Evolutionary conservation across 768 basidiomycete genomes (phyloP).

Genomic region (Pleurotus djamor): DNA sequence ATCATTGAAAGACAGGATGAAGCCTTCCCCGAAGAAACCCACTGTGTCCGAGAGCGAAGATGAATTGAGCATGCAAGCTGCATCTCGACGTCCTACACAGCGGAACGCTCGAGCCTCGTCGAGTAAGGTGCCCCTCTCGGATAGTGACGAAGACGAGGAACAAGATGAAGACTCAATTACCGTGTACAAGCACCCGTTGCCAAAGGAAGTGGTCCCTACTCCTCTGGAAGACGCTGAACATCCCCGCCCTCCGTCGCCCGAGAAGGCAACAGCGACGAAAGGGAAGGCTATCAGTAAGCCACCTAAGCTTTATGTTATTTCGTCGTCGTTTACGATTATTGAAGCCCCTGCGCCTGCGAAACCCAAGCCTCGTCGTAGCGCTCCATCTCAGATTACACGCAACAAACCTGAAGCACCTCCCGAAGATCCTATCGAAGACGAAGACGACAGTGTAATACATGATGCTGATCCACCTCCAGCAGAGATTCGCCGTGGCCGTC

Average conservation of each 20-base stretch:
- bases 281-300: neutral
- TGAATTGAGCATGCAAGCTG: neutral
- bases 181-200: neutral
- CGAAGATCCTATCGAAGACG: too few species aligned
- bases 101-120: neutral
- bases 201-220: neutral
- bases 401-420: too few species aligned
- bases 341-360: neutral
- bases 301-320: neutral
- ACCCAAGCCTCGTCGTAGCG: neutral
- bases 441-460: too few species aligned
- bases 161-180: conserved; percentile 11
- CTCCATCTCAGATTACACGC: too few species aligned
- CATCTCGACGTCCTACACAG: neutral
- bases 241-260: neutral
- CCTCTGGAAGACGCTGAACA: neutral
- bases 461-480: too few species aligned
- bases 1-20: neutral
- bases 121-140: neutral
- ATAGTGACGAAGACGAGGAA: conserved; percentile 17
- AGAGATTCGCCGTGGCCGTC: too few species aligned
- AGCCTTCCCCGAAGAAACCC: neutral
- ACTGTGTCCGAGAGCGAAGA: neutral
- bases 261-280: neutral
- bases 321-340: neutral